Evolutionary conservation across 1,284 basidiomycete genomes (phyloP).

Genomic region (Erythrobasidium hasegawianum): DNA sequence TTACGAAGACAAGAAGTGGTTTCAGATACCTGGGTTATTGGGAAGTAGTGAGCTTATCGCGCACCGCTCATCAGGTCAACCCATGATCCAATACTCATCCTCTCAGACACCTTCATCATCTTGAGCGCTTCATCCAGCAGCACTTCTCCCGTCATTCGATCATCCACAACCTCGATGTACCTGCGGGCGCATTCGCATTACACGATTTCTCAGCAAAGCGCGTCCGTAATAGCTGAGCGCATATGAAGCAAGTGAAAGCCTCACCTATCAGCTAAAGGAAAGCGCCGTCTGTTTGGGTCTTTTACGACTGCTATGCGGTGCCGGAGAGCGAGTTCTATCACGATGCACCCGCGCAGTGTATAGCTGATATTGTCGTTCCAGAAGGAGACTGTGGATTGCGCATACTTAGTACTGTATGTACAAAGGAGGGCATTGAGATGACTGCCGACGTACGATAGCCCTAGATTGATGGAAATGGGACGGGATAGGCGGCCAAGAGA

Average conservation of each 20-base stretch:
- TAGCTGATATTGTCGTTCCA: slow-evolving; percentile 99
- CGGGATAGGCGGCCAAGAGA: too few species aligned
- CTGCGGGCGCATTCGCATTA: slow-evolving; percentile 30
- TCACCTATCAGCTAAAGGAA: slow-evolving; percentile 68
- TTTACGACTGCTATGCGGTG: slow-evolving; percentile 81
- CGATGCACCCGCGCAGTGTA: slow-evolving; percentile 86
- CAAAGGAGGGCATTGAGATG: not conserved
- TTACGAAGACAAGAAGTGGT: too few species aligned
- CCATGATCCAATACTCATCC: slow-evolving; percentile 85
- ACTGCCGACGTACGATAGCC: not conserved
- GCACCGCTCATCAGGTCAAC: slow-evolving; percentile 85
- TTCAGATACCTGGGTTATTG: too few species aligned
- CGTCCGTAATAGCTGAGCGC: too few species aligned
- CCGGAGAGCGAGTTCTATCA: slow-evolving; percentile 86
- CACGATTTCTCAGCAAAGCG: not conserved
- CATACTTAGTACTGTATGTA: not conserved
- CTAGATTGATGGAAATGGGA: not conserved
- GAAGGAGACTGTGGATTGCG: slow-evolving; percentile 83
- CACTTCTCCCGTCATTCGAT: slow-evolving; percentile 87
- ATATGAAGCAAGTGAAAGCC: too few species aligned
- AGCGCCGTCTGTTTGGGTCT: slow-evolving; percentile 72
- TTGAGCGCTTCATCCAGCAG: slow-evolving; percentile 90
- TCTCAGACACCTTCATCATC: slow-evolving; percentile 79
- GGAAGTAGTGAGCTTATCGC: slow-evolving; percentile 43
- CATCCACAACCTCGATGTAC: slow-evolving; percentile 83